A percentile compares a stretch with the other conserved stretches of the same genome.
phyloP scores from a whole-genome alignment of 177 flowering plant species.

The Tripterygium wilfordii region DNA sequence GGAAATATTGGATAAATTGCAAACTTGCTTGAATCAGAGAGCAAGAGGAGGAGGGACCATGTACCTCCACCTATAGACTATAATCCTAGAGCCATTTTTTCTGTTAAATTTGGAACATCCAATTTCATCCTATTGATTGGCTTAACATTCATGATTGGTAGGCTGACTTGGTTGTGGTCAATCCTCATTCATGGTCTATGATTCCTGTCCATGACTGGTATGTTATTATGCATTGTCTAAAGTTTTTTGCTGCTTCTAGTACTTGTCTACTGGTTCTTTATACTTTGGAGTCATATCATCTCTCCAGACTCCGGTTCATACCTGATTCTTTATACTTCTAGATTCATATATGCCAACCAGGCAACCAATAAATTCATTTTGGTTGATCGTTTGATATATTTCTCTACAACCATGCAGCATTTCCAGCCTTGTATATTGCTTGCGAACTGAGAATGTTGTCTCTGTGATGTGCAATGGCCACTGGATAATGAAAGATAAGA shows the following conservation, averaged over 20 bases:
- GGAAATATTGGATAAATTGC: no score
- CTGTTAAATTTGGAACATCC: neutral
- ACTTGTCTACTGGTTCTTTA: no score
- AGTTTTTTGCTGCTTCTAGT: no score
- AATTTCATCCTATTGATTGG: slow-evolving; percentile 2
- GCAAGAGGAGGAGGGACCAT: no score
- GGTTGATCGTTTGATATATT: neutral
- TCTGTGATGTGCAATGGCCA: slow-evolving; percentile 89
- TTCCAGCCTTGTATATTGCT: slow-evolving; percentile 76
- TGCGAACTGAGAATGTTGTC: slow-evolving; percentile 76
- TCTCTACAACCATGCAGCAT: slow-evolving; percentile 39
- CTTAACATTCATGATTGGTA: slow-evolving; percentile 19
- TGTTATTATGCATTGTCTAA: slow-evolving; percentile 6
- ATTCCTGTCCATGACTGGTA: slow-evolving; percentile 82
- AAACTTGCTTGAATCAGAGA: no score
- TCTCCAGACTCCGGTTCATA: no score
- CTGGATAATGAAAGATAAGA: slow-evolving; percentile 81
- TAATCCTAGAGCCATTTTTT: neutral
- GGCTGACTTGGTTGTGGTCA: slow-evolving; percentile 76
- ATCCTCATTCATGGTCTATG: slow-evolving; percentile 88
- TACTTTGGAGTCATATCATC: no score
- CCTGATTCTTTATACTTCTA: no score
- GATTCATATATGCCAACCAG: no score
- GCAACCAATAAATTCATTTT: neutral
- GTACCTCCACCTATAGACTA: no score